Percentiles rank a stretch among this genome's conserved stretches.
These are phyloP conservation scores for Gastrodia elata DNA, from an alignment of 106 monocot species.

Conservation along the genomic window DNA sequence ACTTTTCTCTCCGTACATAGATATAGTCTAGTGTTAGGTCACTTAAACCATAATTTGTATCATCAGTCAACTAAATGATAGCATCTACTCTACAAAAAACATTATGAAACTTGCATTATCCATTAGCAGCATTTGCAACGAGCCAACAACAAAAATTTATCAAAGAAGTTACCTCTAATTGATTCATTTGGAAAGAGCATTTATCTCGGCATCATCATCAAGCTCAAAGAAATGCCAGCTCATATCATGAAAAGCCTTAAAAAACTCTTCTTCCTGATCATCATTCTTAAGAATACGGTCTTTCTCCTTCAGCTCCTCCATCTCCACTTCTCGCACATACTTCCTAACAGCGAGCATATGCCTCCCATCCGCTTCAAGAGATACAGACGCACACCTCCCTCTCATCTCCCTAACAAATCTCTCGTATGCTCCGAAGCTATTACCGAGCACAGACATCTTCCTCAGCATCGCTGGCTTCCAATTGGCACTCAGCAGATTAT, in stretches of 20 bases:
- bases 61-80: too few relatives aligned
- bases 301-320: constrained; percentile 18
- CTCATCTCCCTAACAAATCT: constrained; percentile 18
- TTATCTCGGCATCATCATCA: constrained; percentile 25
- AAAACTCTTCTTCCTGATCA: constrained; percentile 26
- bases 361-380: constrained; percentile 21
- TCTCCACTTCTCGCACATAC: constrained; percentile 43
- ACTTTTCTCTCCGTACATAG: too few relatives aligned
- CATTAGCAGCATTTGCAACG: background rate
- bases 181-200: background rate
- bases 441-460: constrained; percentile 58
- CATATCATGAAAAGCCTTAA: constrained; percentile 54
- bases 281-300: background rate
- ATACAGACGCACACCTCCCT: constrained; percentile 10
- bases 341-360: constrained; percentile 28
- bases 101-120: too few relatives aligned
- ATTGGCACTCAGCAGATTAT: constrained; percentile 53
- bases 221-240: constrained; percentile 88
- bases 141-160: background rate
- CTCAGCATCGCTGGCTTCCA: constrained; percentile 38
- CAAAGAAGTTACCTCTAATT: background rate
- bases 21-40: too few relatives aligned
- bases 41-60: too few relatives aligned
- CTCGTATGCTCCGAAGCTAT: constrained; percentile 63
- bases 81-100: too few relatives aligned